These are phyloP conservation scores for Parsonsia alboflavescens DNA, from an alignment of 257 asterid species.

Conservation along the genomic window DNA sequence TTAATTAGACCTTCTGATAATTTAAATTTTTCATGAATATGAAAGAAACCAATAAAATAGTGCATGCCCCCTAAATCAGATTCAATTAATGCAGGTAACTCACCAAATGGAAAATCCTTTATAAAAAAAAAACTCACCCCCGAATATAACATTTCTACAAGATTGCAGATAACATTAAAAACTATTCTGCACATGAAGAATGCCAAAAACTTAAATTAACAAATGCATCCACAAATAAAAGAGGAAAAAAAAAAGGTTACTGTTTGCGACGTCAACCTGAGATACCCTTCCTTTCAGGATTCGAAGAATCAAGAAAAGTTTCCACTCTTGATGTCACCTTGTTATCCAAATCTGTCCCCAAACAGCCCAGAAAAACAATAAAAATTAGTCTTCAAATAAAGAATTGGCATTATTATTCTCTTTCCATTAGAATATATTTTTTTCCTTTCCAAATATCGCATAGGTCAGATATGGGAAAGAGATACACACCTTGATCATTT, in stretches of 20 bases:
- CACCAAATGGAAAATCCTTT: conserved; percentile 8
- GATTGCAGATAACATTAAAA: not conserved
- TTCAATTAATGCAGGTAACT: too few relatives aligned
- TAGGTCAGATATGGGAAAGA: not conserved
- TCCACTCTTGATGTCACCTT: conserved; percentile 36
- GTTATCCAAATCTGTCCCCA: conserved; percentile 42
- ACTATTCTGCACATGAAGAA: conserved; percentile 27
- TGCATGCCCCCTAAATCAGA: too few relatives aligned
- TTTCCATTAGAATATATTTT: too few relatives aligned
- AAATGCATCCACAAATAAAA: conserved; percentile 4
- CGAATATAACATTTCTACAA: not conserved
- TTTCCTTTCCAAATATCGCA: too few relatives aligned
- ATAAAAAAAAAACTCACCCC: not conserved
- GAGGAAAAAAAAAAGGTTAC: not conserved
- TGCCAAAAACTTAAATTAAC: conserved; percentile 7
- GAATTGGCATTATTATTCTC: not conserved
- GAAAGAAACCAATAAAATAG: conserved; percentile 15
- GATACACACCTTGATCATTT: conserved; percentile 34
- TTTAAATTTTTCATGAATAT: conserved; percentile 7
- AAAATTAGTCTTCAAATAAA: not conserved
- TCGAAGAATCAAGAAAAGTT: conserved; percentile 38
- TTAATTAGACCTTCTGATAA: not conserved
- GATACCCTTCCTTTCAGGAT: conserved; percentile 26
- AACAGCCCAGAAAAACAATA: conserved; percentile 7
- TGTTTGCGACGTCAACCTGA: conserved; percentile 31